phyloP scores from a whole-genome alignment of 1,284 basidiomycete species.

The Lentinus polychrous region DNA sequence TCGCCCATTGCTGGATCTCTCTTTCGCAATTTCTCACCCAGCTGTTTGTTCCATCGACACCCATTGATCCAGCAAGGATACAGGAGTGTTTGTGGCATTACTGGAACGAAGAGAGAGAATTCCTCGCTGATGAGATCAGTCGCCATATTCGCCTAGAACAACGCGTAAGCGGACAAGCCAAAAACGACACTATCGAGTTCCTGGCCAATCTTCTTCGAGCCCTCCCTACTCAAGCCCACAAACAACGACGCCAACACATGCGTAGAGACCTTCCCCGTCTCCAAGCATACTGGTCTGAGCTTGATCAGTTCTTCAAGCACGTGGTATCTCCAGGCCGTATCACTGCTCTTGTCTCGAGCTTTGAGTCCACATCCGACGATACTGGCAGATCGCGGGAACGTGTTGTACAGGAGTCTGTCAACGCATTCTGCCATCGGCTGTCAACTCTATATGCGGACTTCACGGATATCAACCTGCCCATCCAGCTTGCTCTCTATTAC shows the following conservation, averaged over 20 bases:
- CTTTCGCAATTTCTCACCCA: conserved; percentile 55
- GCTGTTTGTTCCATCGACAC: conserved; percentile 81
- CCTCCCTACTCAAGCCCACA: conserved; percentile 16
- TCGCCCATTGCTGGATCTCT: conserved; percentile 64
- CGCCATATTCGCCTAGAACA: conserved; percentile 56
- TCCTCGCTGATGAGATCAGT: conserved; percentile 46
- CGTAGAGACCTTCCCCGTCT: conserved; percentile 53
- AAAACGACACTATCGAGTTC: conserved; percentile 42
- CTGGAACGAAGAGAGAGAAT: conserved; percentile 37
- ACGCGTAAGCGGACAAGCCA: conserved; percentile 53
- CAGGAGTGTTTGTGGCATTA: conserved; percentile 50
- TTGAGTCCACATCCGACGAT: conserved; percentile 28
- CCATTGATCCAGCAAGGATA: conserved; percentile 82
- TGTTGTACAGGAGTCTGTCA: conserved; percentile 60
- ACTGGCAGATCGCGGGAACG: conserved; percentile 44
- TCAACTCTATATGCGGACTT: conserved; percentile 53
- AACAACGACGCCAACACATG: conserved; percentile 6
- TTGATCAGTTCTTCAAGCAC: conserved; percentile 62
- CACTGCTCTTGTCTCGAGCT: conserved; percentile 28
- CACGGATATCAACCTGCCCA: conserved; percentile 62
- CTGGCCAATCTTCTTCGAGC: conserved; percentile 33
- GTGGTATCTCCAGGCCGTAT: conserved; percentile 45
- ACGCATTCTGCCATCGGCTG: conserved; percentile 57
- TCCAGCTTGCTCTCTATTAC: conserved; percentile 61
- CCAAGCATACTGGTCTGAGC: conserved; percentile 78